Conservation (phyloP, 2,329 filamentous ascomycete genomes). For the Eutypella sp. region DNA sequence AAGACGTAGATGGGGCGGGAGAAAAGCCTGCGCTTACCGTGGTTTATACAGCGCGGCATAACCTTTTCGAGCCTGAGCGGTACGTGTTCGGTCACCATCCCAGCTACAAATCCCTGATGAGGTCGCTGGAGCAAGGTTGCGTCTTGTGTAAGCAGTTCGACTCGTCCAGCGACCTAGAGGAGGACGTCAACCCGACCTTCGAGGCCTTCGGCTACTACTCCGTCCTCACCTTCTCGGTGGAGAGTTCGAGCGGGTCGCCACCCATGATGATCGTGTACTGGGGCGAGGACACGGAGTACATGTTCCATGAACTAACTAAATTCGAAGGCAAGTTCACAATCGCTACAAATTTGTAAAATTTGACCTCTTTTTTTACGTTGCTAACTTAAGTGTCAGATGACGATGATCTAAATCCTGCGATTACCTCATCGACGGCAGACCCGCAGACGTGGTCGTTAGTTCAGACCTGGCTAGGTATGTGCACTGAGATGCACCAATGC, state of each 20-base stretch:
- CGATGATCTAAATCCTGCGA: conserved; percentile 7
- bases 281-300: conserved; percentile 4
- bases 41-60: background rate
- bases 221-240: conserved; percentile 7
- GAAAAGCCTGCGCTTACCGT: too few species aligned
- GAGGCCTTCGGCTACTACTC: conserved; percentile 10
- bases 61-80: conserved; percentile 5
- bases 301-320: conserved; percentile 3
- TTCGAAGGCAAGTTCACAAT: conserved; percentile 9
- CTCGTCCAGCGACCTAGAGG: conserved; percentile 4
- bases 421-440: conserved; percentile 10
- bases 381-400: too few species aligned
- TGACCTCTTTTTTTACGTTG: background rate
- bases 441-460: conserved; percentile 7
- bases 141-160: conserved; percentile 6
- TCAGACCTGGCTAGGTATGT: conserved; percentile 11
- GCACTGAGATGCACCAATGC: conserved; percentile 4
- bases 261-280: conserved; percentile 6
- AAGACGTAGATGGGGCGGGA: too few species aligned
- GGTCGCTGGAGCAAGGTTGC: conserved; percentile 8
- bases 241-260: background rate
- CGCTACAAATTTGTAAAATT: background rate
- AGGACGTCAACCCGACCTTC: conserved; percentile 4
- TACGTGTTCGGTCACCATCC: conserved; percentile 13
- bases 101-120: conserved; percentile 8